Evolutionary conservation across 441 rosid genomes (phyloP).

Genomic region (Raphanus hybrid): DNA sequence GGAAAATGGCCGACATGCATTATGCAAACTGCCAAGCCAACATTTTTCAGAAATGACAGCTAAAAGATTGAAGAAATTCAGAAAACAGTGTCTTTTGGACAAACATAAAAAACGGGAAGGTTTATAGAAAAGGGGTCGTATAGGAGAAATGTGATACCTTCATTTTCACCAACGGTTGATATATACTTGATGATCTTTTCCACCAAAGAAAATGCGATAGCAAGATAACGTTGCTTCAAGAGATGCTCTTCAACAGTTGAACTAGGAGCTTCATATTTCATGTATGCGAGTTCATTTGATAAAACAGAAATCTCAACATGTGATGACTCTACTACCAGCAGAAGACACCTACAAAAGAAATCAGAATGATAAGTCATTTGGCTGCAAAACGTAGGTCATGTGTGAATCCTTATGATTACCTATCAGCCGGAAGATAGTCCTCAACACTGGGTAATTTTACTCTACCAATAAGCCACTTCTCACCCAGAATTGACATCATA

Average conservation of each 20-base stretch:
- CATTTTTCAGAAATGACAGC: slow-evolving; percentile 11
- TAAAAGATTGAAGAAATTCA: slow-evolving; percentile 11
- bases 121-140: background rate
- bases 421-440: slow-evolving; percentile 63
- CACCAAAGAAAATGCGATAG: slow-evolving; percentile 70
- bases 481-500: slow-evolving; percentile 66
- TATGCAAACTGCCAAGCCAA: background rate
- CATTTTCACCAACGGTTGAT: slow-evolving; percentile 55
- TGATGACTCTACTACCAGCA: slow-evolving; percentile 87
- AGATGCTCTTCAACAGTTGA: slow-evolving; percentile 55
- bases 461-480: slow-evolving; percentile 72
- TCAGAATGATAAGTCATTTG: background rate
- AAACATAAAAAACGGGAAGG: slow-evolving; percentile 3
- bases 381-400: slow-evolving; percentile 6
- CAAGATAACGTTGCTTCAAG: slow-evolving; percentile 70
- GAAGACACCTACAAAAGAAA: slow-evolving; percentile 67
- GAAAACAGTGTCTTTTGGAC: background rate
- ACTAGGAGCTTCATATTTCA: slow-evolving; percentile 83
- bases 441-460: slow-evolving; percentile 57
- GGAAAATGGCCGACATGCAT: slow-evolving; percentile 8
- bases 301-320: slow-evolving; percentile 90
- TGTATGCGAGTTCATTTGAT: slow-evolving; percentile 82
- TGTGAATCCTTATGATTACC: slow-evolving; percentile 49
- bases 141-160: slow-evolving; percentile 52
- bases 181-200: slow-evolving; percentile 81